Base-by-base conservation (phyloP, 345 rosid species). In the Brassica cretica region DNA sequence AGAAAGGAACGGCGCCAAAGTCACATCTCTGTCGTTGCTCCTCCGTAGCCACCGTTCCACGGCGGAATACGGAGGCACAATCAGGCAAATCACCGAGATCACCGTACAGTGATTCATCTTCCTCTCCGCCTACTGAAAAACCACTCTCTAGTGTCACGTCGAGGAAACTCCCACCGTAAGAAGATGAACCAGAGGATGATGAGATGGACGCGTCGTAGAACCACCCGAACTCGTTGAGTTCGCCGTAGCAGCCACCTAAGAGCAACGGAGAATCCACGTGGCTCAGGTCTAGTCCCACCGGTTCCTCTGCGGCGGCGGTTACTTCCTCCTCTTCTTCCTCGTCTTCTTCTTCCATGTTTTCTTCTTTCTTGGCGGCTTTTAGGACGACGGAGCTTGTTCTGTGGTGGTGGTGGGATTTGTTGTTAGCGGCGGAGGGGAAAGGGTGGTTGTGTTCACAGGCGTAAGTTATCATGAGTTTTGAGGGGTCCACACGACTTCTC, bases 41-140 rank as follows among this genome's bases (percentile, higher is more conserved):
- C 82, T 76, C 82, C 58, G 85, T 62, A 5, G 53, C 68, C 8
- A 70, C 76, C 0, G 72, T 55, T 1, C 80, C 77, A 51, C 77
- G 83, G 70, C 89, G 76, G 79, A 89, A 90, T 24, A 89, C 96
- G 10, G 85, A 33, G 37, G 90, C 84, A 49, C 90, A 89, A 77
- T 90, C 93, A 78, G 96, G 96, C 70, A 90, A 69, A 84, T 90
- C 96, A 0, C 87, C 96, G 9, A 91, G 89, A 75, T 89, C 96
- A 18, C 88, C 89, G 60, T 84, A 90, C 66, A 90, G 64, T 11
- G 87, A 85, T 63, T 87, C 94, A 14, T 88, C 92, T 79, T 90
- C 88, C 1, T 83, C 86, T 71, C 76, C 67, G 3, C 75, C 68
- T 5, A 18, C 76, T 73, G 81, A 80, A 51, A 83, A 56, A 2